A percentile compares a stretch with the other conserved stretches of the same genome.
Evolutionary conservation across 225 moss, liverwort and hornwort genomes (phyloP).

Genomic region (Rhytidiadelphus loreus): DNA sequence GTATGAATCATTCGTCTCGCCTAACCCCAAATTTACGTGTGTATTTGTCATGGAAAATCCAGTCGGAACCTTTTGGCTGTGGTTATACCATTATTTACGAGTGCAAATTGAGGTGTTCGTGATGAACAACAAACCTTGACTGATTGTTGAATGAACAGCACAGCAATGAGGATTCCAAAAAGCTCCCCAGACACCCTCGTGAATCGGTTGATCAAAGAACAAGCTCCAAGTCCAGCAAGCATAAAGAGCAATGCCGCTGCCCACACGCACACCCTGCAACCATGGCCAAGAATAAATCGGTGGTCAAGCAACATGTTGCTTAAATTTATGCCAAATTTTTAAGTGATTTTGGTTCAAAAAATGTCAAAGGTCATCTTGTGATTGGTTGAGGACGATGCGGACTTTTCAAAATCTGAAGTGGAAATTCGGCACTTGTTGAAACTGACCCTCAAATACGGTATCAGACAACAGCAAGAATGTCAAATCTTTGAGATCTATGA

Average conservation of each 20-base stretch:
- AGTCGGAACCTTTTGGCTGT: too few species aligned
- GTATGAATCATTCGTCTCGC: too few species aligned
- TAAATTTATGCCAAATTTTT: neutral
- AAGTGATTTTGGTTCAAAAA: neutral
- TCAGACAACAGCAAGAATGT: neutral
- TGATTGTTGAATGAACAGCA: slow-evolving; percentile 69
- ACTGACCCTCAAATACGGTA: neutral
- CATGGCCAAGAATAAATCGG: neutral
- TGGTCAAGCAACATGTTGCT: neutral
- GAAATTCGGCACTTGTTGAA: neutral
- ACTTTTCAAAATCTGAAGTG: neutral
- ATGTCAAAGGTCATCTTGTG: neutral
- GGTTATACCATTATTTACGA: neutral
- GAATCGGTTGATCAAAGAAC: slow-evolving; percentile 65
- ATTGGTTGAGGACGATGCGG: neutral
- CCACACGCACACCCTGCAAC: slow-evolving; percentile 83
- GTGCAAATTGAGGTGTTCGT: neutral
- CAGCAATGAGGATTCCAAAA: slow-evolving; percentile 73
- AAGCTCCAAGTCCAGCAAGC: slow-evolving; percentile 63
- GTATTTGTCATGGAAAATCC: neutral
- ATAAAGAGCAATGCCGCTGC: slow-evolving; percentile 40
- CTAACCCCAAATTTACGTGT: neutral
- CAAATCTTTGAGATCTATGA: neutral
- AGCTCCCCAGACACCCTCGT: slow-evolving; percentile 77
- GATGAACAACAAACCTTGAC: slow-evolving; percentile 18